A percentile compares a stretch with the other conserved stretches of the same genome.
Evolutionary conservation across 1,139 yeast genomes (phyloP).

Genomic region (Candida mesenterica): DNA sequence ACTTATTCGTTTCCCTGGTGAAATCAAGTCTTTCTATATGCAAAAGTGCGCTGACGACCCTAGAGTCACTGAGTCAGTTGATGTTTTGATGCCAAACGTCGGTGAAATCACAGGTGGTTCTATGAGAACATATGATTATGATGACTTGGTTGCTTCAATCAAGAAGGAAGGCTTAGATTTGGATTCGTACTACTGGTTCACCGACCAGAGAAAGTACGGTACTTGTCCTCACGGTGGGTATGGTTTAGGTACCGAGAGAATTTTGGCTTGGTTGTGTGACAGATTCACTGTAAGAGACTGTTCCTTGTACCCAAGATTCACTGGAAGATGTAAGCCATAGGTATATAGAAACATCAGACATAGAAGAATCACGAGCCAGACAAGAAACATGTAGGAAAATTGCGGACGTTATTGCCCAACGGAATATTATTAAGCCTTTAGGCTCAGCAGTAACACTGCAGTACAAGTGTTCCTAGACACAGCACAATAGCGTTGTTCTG

Average conservation of each 20-base stretch:
- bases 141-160: constrained; percentile 85
- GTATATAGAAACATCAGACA: constrained; percentile 1
- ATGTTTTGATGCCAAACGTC: constrained; percentile 96
- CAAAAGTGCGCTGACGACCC: constrained; percentile 86
- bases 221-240: constrained; percentile 99
- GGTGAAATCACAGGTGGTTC: constrained; percentile 99
- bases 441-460: neutral
- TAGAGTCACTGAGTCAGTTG: constrained; percentile 96
- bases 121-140: constrained; percentile 86
- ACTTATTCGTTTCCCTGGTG: constrained; percentile 93
- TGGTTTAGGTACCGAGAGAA: constrained; percentile 97
- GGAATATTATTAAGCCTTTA: too few species aligned
- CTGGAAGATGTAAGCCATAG: constrained; percentile 96
- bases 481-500: too few species aligned
- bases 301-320: constrained; percentile 93
- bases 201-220: constrained; percentile 95
- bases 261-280: constrained; percentile 96
- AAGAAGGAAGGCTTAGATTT: constrained; percentile 87
- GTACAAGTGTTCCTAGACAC: too few species aligned
- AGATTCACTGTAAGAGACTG: constrained; percentile 98
- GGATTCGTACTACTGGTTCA: constrained; percentile 88
- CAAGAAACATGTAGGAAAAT: neutral
- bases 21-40: constrained; percentile 97
- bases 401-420: neutral
- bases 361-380: neutral